phyloP scores from a whole-genome alignment of 495 filamentous ascomycete species.

The Niebla homalea region DNA sequence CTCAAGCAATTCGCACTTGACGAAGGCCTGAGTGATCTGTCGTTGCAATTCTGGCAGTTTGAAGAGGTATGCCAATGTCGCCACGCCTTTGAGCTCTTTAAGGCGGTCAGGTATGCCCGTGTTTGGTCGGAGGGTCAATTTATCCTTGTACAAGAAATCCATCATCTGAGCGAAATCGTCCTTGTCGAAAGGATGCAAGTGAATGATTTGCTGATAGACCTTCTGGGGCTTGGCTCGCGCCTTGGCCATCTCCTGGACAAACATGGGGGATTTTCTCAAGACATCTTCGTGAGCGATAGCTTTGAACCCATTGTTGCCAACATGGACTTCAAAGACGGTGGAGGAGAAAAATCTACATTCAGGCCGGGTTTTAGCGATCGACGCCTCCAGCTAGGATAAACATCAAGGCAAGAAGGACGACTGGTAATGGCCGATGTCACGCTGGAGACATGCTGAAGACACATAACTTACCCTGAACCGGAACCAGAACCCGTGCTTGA shows the following conservation, averaged over 20 bases:
- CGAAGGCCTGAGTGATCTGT: not conserved
- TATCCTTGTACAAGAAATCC: constrained; percentile 9
- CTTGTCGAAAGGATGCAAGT: constrained; percentile 1
- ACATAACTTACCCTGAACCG: too few species aligned
- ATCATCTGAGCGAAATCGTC: constrained; percentile 11
- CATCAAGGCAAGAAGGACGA: too few species aligned
- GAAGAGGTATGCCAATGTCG: constrained; percentile 6
- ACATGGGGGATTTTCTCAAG: not conserved
- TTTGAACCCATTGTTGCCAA: constrained; percentile 1
- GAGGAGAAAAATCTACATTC: constrained; percentile 2
- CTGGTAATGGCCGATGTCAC: too few species aligned
- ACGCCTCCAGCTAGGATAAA: too few species aligned
- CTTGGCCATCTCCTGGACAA: constrained; percentile 2
- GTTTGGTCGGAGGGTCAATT: not conserved
- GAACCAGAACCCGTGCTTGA: too few species aligned
- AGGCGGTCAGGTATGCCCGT: not conserved
- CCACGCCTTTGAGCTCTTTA: constrained; percentile 2
- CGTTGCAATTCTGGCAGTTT: constrained; percentile 5
- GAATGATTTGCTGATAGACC: not conserved
- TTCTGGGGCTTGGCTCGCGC: not conserved
- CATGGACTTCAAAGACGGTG: constrained; percentile 4
- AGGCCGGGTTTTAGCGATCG: too few species aligned
- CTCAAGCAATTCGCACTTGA: not conserved
- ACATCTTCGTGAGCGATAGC: constrained; percentile 5
- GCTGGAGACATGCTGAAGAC: too few species aligned